Evolutionary conservation across 2,329 filamentous ascomycete species (phyloP).

Genomic region (Sporothrix inflata): DNA sequence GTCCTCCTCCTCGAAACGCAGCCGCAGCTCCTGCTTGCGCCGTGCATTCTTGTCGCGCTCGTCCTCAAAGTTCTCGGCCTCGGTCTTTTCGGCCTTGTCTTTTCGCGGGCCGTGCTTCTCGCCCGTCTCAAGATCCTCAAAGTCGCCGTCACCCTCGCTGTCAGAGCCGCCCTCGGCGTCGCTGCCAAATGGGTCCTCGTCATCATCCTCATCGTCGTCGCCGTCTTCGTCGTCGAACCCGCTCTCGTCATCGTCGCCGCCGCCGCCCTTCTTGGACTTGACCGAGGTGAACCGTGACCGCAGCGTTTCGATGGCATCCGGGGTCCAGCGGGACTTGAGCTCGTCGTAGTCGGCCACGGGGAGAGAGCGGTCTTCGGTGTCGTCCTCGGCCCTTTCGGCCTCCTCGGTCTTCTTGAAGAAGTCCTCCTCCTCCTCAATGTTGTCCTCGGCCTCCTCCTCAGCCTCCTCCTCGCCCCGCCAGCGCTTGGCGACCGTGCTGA

Average conservation of each 20-base stretch:
- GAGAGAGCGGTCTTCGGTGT: constrained; percentile 78
- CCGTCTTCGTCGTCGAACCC: constrained; percentile 65
- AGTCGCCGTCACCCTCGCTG: constrained; percentile 77
- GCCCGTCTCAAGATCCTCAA: constrained; percentile 82
- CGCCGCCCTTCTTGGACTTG: constrained; percentile 48
- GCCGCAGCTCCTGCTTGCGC: constrained; percentile 89
- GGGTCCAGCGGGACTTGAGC: constrained; percentile 83
- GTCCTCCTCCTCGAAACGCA: constrained; percentile 96
- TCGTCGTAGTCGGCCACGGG: constrained; percentile 79
- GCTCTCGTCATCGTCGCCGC: constrained; percentile 59
- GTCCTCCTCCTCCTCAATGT: constrained; percentile 54
- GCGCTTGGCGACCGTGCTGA: constrained; percentile 72
- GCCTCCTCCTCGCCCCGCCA: constrained; percentile 73
- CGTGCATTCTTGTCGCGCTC: constrained; percentile 90
- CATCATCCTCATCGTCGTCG: constrained; percentile 50
- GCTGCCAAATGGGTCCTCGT: constrained; percentile 32
- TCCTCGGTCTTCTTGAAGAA: constrained; percentile 73
- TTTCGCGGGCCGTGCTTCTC: constrained; percentile 56
- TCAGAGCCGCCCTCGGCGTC: constrained; percentile 61
- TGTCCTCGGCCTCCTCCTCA: constrained; percentile 54
- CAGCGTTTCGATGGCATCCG: constrained; percentile 75
- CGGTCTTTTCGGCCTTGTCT: constrained; percentile 67
- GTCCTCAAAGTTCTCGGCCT: constrained; percentile 67
- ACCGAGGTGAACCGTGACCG: constrained; percentile 74
- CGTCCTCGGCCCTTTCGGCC: constrained; percentile 68